Conservation (phyloP, 306 rosid genomes). For the Lupinus albus region DNA sequence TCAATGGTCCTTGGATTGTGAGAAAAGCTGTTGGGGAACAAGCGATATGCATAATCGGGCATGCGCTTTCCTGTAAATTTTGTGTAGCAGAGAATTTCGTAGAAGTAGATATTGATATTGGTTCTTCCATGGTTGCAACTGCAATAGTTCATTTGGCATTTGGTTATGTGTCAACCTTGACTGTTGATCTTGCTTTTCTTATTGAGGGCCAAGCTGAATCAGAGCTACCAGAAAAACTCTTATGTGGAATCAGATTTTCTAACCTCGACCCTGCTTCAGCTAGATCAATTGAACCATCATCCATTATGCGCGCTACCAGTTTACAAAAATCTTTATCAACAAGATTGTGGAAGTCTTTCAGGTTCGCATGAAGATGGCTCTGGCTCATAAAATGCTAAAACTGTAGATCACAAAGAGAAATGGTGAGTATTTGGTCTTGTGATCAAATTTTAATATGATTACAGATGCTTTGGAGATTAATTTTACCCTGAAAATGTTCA, state of each 20-base stretch:
- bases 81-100: conserved; percentile 52
- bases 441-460: background rate
- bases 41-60: too few relatives aligned
- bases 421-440: conserved; percentile 38
- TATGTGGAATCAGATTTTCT: conserved; percentile 77
- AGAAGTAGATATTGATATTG: conserved; percentile 77
- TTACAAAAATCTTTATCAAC: conserved; percentile 50
- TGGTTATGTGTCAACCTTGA: conserved; percentile 66
- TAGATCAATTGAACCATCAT: conserved; percentile 51
- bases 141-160: conserved; percentile 85
- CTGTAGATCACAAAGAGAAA: conserved; percentile 33
- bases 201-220: conserved; percentile 71
- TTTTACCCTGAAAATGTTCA: too few relatives aligned
- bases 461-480: too few relatives aligned
- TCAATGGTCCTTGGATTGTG: conserved; percentile 78
- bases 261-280: conserved; percentile 77
- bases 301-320: conserved; percentile 25
- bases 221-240: conserved; percentile 81
- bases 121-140: conserved; percentile 85
- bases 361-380: conserved; percentile 52
- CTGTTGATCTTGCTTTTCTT: conserved; percentile 78
- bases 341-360: conserved; percentile 63
- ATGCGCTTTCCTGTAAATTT: conserved; percentile 63
- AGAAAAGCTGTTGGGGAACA: background rate
- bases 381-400: conserved; percentile 40